Conservation (phyloP, 805 yeast species). For the Lachancea thermotolerans region DNA sequence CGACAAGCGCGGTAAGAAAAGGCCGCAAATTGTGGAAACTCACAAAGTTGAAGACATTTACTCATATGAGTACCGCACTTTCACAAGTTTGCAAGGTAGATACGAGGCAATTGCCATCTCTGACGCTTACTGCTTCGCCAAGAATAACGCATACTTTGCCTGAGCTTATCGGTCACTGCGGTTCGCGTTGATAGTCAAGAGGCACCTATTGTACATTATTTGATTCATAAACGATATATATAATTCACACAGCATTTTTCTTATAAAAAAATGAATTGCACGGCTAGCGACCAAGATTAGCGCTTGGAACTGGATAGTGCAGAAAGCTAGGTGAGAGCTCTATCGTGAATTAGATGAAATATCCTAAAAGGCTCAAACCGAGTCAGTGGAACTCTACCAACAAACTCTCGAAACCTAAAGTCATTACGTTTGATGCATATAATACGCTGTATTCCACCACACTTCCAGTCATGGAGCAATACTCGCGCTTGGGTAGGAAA, state of each 20-base stretch:
- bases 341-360: not conserved
- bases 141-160: slow-evolving; percentile 33
- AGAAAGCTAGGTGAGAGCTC: not conserved
- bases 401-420: slow-evolving; percentile 29
- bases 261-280: not conserved
- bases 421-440: slow-evolving; percentile 63
- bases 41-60: slow-evolving; percentile 53
- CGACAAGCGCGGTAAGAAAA: slow-evolving; percentile 38
- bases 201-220: slow-evolving; percentile 1
- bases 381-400: not conserved
- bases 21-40: slow-evolving; percentile 54
- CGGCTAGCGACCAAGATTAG: not conserved
- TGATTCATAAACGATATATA: slow-evolving; percentile 3
- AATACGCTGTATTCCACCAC: slow-evolving; percentile 57
- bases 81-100: slow-evolving; percentile 83
- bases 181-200: not conserved
- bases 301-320: not conserved
- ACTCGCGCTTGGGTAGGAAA: slow-evolving; percentile 40
- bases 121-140: slow-evolving; percentile 69
- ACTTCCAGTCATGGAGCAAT: slow-evolving; percentile 47
- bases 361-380: slow-evolving; percentile 1
- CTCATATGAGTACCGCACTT: slow-evolving; percentile 60
- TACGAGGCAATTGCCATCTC: slow-evolving; percentile 88
- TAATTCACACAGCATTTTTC: not conserved
- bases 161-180: not conserved